phyloP scores from a whole-genome alignment of 495 filamentous ascomycete genomes.

The Parathielavia appendiculata region DNA sequence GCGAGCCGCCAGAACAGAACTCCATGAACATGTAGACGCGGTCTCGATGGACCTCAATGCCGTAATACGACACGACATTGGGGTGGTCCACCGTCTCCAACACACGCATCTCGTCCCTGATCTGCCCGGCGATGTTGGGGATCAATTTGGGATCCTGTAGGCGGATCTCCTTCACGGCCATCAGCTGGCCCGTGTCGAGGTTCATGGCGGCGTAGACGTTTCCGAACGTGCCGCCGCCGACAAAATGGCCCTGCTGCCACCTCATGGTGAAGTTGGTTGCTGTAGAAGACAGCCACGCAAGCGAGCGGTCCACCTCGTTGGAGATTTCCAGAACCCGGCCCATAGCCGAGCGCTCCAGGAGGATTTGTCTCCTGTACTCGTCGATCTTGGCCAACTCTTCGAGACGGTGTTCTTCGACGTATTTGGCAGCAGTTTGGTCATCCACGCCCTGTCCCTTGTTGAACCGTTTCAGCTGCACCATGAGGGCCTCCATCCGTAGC shows the following conservation, averaged over 20 bases:
- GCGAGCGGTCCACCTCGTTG: slow-evolving; percentile 89
- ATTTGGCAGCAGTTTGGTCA: slow-evolving; percentile 74
- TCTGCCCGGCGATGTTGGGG: slow-evolving; percentile 85
- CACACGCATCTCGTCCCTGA: slow-evolving; percentile 95
- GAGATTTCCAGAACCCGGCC: slow-evolving; percentile 88
- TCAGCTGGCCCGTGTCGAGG: slow-evolving; percentile 86
- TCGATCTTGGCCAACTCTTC: slow-evolving; percentile 69
- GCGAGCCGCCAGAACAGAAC: slow-evolving; percentile 90
- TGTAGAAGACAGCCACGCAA: slow-evolving; percentile 87
- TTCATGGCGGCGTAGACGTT: slow-evolving; percentile 97
- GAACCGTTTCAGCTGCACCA: slow-evolving; percentile 67
- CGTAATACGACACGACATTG: slow-evolving; percentile 95
- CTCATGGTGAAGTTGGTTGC: slow-evolving; percentile 90
- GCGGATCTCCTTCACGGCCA: slow-evolving; percentile 98
- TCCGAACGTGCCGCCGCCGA: slow-evolving; percentile 94
- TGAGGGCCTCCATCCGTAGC: slow-evolving; percentile 64
- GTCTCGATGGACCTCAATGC: slow-evolving; percentile 95
- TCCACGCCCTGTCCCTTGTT: slow-evolving; percentile 71
- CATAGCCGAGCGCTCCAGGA: slow-evolving; percentile 82
- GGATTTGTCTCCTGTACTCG: slow-evolving; percentile 65
- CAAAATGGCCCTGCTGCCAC: slow-evolving; percentile 97
- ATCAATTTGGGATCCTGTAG: slow-evolving; percentile 95
- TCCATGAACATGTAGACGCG: slow-evolving; percentile 99
- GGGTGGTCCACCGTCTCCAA: slow-evolving; percentile 93
- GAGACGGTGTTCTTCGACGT: slow-evolving; percentile 68